These are phyloP conservation scores for Chlamydomonas reinhardtii DNA, from an alignment of 163 green algal genomes.

Conservation along the genomic window DNA sequence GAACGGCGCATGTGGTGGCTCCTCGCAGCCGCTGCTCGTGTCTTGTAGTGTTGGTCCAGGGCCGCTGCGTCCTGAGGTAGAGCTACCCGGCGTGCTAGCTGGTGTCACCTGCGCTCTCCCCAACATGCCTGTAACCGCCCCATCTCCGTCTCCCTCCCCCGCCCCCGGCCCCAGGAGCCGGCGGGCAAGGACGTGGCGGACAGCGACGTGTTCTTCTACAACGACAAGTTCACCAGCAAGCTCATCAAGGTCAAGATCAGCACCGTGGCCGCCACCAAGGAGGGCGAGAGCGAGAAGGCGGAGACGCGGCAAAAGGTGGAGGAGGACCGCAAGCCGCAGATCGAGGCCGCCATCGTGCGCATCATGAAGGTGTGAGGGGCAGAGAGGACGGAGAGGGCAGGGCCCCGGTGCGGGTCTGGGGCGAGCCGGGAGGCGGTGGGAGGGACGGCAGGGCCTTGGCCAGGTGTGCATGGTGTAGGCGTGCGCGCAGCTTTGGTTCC, in stretches of 20 bases:
- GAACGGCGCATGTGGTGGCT: no score
- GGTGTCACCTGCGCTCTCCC: no score
- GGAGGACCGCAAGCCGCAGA: constrained; percentile 96
- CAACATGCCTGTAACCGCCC: constrained; percentile 26
- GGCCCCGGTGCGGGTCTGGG: no score
- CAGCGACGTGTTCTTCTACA: constrained; percentile 93
- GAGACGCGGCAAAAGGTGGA: constrained; percentile 93
- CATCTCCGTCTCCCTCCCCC: neutral
- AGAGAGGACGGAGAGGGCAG: neutral
- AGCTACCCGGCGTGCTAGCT: no score
- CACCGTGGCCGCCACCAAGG: constrained; percentile 86
- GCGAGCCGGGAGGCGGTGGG: no score
- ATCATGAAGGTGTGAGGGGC: constrained; percentile 95
- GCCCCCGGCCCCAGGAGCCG: constrained; percentile 50
- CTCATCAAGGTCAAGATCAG: constrained; percentile 91
- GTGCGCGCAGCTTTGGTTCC: no score
- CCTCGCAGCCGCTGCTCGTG: no score
- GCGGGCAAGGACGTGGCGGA: constrained; percentile 88
- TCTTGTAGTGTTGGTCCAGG: no score
- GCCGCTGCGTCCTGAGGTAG: no score
- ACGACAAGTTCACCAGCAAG: constrained; percentile 85
- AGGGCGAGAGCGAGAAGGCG: constrained; percentile 87
- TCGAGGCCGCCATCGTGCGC: constrained; percentile 97
- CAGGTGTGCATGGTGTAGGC: no score
- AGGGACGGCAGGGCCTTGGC: no score